A percentile compares a stretch with the other conserved stretches of the same genome.
These are phyloP conservation scores for Cutaneotrichosporon sp. DNA, from an alignment of 1,284 basidiomycete species.

Conservation along the genomic window DNA sequence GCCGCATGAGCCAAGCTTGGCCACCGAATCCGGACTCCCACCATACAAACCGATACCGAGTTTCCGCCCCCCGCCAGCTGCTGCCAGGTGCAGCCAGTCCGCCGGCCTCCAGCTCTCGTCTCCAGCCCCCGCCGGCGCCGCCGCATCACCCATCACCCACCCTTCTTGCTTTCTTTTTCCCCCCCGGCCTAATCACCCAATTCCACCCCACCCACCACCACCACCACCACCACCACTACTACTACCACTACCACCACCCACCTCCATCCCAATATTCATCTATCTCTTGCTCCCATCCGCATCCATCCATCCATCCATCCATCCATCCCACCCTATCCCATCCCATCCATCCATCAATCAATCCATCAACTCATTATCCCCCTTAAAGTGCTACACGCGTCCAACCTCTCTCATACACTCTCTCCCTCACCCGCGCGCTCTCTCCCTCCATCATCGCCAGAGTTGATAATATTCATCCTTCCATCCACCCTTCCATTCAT, in stretches of 20 bases:
- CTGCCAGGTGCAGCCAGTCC: too few species aligned
- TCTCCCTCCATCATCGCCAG: too few species aligned
- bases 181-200: not conserved
- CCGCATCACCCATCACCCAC: not conserved
- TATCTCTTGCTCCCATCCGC: not conserved
- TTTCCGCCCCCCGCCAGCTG: too few species aligned
- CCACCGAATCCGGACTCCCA: too few species aligned
- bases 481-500: too few species aligned
- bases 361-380: not conserved
- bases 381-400: not conserved
- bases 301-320: not conserved
- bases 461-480: too few species aligned
- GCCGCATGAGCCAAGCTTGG: too few species aligned
- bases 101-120: too few species aligned
- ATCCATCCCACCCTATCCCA: not conserved
- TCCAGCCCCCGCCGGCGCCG: too few species aligned
- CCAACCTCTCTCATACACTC: not conserved
- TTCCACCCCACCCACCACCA: not conserved
- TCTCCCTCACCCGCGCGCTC: too few species aligned
- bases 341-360: not conserved
- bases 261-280: slow-evolving; percentile 5
- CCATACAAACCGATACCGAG: too few species aligned
- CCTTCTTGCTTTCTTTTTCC: slow-evolving; percentile 4
- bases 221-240: not conserved
- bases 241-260: not conserved